Evolutionary conservation across 805 yeast genomes (phyloP).

Genomic region (Candida glaebosa): DNA sequence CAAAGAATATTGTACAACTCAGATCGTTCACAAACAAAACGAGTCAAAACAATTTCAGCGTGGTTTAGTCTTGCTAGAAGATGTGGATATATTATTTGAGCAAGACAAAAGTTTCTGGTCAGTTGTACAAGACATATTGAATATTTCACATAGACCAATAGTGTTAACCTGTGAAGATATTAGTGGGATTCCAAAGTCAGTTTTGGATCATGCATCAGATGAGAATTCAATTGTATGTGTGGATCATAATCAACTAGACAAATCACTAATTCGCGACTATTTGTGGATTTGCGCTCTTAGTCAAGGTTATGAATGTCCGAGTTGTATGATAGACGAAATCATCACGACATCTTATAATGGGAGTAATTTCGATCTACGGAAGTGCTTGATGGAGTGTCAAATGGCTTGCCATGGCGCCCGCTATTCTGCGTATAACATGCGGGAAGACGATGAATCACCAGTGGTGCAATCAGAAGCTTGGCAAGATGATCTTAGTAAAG

Average conservation of each 20-base stretch:
- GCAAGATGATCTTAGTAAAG: slow-evolving; percentile 4
- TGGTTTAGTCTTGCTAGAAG: slow-evolving; percentile 78
- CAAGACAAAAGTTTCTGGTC: slow-evolving; percentile 82
- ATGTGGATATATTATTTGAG: slow-evolving; percentile 76
- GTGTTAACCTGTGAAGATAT: slow-evolving; percentile 59
- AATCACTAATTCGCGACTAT: slow-evolving; percentile 27
- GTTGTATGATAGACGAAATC: slow-evolving; percentile 7
- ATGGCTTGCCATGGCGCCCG: slow-evolving; percentile 23
- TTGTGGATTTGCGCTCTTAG: slow-evolving; percentile 37
- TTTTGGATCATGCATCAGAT: slow-evolving; percentile 43
- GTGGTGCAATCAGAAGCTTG: no score
- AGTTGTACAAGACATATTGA: slow-evolving; percentile 58
- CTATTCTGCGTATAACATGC: slow-evolving; percentile 2
- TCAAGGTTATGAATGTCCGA: slow-evolving; percentile 26
- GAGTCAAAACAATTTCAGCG: slow-evolving; percentile 38
- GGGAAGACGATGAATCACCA: neutral
- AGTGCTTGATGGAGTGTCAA: slow-evolving; percentile 45
- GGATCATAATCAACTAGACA: slow-evolving; percentile 16
- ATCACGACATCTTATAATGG: no score
- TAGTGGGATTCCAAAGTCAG: slow-evolving; percentile 43
- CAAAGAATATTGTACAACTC: slow-evolving; percentile 81
- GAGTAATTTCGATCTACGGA: slow-evolving; percentile 42
- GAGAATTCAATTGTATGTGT: slow-evolving; percentile 38
- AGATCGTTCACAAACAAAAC: slow-evolving; percentile 53
- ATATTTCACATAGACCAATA: slow-evolving; percentile 64